Conservation (phyloP, 345 rosid species). For the Pistacia integerrima region DNA sequence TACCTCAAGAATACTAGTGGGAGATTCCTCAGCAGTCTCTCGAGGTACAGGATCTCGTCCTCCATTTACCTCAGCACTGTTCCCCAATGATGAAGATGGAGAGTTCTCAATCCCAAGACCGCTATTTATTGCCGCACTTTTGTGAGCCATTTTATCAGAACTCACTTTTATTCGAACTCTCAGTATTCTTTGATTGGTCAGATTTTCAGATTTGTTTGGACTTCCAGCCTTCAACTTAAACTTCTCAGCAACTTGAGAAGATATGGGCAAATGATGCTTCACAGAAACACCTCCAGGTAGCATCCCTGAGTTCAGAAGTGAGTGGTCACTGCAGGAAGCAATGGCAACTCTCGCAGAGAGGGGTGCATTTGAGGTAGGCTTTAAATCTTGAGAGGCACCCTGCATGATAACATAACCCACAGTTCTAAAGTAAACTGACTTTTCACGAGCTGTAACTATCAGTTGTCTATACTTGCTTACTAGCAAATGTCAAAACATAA, state of each 20-base stretch:
- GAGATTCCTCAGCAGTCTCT: constrained; percentile 43
- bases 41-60: constrained; percentile 28
- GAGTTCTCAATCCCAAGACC: constrained; percentile 65
- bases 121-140: constrained; percentile 49
- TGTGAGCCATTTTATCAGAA: constrained; percentile 41
- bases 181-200: constrained; percentile 43
- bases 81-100: constrained; percentile 52
- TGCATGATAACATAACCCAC: constrained; percentile 35
- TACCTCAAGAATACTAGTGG: constrained; percentile 69
- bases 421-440: constrained; percentile 26
- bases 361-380: constrained; percentile 35
- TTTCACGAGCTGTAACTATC: constrained; percentile 9
- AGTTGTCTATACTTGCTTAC: constrained; percentile 16
- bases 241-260: constrained; percentile 35
- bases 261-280: constrained; percentile 28
- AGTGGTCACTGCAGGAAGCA: constrained; percentile 18
- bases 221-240: constrained; percentile 32
- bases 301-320: constrained; percentile 20
- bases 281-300: constrained; percentile 32
- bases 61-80: constrained; percentile 48
- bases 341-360: constrained; percentile 25
- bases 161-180: constrained; percentile 65
- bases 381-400: constrained; percentile 47
- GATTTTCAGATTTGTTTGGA: constrained; percentile 32
- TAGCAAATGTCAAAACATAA: constrained; percentile 10